These are phyloP conservation scores for Lepidium sativum DNA, from an alignment of 345 rosid genomes.

Conservation along the genomic window DNA sequence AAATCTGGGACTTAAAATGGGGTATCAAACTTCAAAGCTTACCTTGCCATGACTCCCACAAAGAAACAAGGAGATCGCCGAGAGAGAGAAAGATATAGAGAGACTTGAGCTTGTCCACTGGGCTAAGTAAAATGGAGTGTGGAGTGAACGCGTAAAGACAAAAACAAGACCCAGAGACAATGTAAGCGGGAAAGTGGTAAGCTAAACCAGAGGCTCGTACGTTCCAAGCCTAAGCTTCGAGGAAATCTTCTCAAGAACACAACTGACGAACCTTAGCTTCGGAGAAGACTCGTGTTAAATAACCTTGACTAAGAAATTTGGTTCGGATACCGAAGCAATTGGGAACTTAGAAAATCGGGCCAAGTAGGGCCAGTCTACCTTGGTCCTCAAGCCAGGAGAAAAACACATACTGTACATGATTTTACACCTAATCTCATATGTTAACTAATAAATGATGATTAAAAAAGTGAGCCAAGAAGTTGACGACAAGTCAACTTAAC, in stretches of 20 bases:
- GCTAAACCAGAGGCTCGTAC: conserved; percentile 18
- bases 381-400: conserved; percentile 43
- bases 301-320: conserved; percentile 12
- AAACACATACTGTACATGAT: no score
- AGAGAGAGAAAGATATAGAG: not conserved
- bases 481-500: not conserved
- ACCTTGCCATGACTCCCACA: conserved; percentile 35
- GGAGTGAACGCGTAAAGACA: conserved; percentile 12
- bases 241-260: conserved; percentile 4
- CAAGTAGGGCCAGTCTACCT: conserved; percentile 18
- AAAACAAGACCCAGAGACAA: conserved; percentile 1
- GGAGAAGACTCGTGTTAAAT: conserved; percentile 36
- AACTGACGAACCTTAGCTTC: not conserved
- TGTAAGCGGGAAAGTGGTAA: conserved; percentile 37
- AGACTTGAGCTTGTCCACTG: conserved; percentile 27
- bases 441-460: not conserved
- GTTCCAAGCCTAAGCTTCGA: conserved; percentile 32
- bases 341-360: conserved; percentile 28
- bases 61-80: not conserved
- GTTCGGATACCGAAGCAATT: conserved; percentile 16
- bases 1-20: not conserved
- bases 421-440: not conserved
- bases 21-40: conserved; percentile 9
- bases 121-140: conserved; percentile 28
- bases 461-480: not conserved